phyloP scores from a whole-genome alignment of 495 filamentous ascomycete species.

The Podospora comata region DNA sequence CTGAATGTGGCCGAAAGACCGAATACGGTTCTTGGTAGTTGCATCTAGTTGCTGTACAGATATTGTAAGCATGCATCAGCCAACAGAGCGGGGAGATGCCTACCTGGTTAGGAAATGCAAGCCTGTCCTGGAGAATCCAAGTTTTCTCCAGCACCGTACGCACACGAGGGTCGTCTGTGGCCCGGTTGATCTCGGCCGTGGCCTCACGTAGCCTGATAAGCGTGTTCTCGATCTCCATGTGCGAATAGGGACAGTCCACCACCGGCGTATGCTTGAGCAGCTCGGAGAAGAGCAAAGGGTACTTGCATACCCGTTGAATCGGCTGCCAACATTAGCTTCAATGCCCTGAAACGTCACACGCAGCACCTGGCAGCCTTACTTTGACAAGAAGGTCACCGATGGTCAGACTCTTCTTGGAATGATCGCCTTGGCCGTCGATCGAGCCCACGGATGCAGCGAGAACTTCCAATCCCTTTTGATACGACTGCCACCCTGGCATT shows the following conservation, averaged over 20 bases:
- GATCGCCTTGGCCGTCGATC: slow-evolving; percentile 58
- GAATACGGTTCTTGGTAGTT: slow-evolving; percentile 56
- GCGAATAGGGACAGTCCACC: slow-evolving; percentile 74
- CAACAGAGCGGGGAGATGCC: slow-evolving; percentile 13
- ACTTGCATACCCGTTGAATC: slow-evolving; percentile 89
- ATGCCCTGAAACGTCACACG: neutral
- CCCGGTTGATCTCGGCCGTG: slow-evolving; percentile 72
- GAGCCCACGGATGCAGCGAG: slow-evolving; percentile 73
- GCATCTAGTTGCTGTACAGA: slow-evolving; percentile 39
- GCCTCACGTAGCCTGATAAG: slow-evolving; percentile 68
- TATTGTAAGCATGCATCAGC: slow-evolving; percentile 20
- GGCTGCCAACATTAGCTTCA: slow-evolving; percentile 50
- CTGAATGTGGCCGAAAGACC: slow-evolving; percentile 73
- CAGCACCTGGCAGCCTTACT: slow-evolving; percentile 44
- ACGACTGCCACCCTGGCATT: slow-evolving; percentile 72
- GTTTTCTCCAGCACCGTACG: slow-evolving; percentile 62
- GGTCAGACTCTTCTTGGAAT: slow-evolving; percentile 70
- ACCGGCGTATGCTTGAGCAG: slow-evolving; percentile 77
- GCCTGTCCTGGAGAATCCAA: slow-evolving; percentile 74
- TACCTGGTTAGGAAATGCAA: slow-evolving; percentile 71
- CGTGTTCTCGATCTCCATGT: slow-evolving; percentile 72
- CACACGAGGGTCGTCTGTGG: slow-evolving; percentile 61
- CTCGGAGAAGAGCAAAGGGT: slow-evolving; percentile 82
- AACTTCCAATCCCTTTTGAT: slow-evolving; percentile 85
- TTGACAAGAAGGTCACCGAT: slow-evolving; percentile 89